Percentiles rank a stretch among this genome's conserved stretches.
Conservation (phyloP, 163 green algal species). For the Scenedesmus sp. region DNA sequence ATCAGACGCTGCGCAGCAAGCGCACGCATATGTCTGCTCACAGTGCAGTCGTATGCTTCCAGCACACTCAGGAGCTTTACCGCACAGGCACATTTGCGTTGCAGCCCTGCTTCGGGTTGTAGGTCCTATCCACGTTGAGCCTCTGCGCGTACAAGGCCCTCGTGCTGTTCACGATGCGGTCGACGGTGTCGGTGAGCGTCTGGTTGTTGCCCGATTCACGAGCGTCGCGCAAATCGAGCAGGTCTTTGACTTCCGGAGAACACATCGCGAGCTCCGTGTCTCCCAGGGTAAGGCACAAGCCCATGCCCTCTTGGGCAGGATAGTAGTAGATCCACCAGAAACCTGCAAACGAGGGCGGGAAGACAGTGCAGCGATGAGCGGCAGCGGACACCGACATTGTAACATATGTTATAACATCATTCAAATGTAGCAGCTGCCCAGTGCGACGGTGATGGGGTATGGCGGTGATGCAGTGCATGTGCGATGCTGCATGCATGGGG, state of each 20-base stretch:
- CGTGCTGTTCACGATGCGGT: background rate
- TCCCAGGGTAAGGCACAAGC: background rate
- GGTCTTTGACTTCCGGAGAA: background rate
- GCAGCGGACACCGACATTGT: background rate
- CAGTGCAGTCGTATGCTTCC: too few relatives aligned
- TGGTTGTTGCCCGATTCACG: background rate
- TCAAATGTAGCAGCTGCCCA: background rate
- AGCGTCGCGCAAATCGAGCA: background rate
- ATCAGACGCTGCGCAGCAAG: too few relatives aligned
- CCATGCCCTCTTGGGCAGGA: constrained; percentile 13
- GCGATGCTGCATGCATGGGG: too few relatives aligned
- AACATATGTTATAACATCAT: background rate
- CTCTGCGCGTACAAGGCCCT: background rate
- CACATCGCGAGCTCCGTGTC: background rate
- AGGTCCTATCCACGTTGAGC: background rate
- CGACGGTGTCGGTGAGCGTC: background rate
- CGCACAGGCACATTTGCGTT: background rate
- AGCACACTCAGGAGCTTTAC: background rate
- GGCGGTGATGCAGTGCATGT: too few relatives aligned
- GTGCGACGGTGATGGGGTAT: too few relatives aligned
- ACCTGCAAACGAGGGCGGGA: background rate
- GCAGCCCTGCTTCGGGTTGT: background rate
- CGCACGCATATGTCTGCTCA: too few relatives aligned
- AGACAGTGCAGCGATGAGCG: background rate
- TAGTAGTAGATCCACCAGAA: constrained; percentile 41